Evolutionary conservation across 768 basidiomycete genomes (phyloP).

Genomic region (Hypholoma fasciculare): DNA sequence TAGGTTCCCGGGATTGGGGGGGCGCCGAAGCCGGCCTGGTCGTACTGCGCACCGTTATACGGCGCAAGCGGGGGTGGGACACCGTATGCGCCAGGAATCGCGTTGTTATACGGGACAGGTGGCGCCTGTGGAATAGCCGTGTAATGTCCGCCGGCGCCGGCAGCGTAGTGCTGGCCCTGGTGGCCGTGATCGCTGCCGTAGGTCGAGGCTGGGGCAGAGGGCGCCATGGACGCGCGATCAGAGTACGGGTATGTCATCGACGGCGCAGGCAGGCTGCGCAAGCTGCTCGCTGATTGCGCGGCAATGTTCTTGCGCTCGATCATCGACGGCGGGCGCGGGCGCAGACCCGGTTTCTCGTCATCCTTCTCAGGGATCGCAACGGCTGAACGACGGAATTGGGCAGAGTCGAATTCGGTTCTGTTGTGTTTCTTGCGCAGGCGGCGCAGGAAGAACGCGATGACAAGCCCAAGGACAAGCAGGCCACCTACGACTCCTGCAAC

Average conservation of each 20-base stretch:
- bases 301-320: slow-evolving; percentile 26
- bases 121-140: slow-evolving; percentile 12
- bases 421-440: slow-evolving; percentile 32
- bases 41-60: slow-evolving; percentile 17
- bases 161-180: slow-evolving; percentile 6
- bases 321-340: slow-evolving; percentile 32
- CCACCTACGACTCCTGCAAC: slow-evolving; percentile 25
- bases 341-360: slow-evolving; percentile 18
- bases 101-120: slow-evolving; percentile 6
- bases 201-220: slow-evolving; percentile 11
- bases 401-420: slow-evolving; percentile 44
- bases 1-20: slow-evolving; percentile 22
- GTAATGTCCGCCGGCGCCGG: slow-evolving; percentile 9
- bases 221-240: slow-evolving; percentile 13
- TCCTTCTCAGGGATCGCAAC: slow-evolving; percentile 33
- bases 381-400: slow-evolving; percentile 53
- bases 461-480: slow-evolving; percentile 17
- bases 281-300: slow-evolving; percentile 8
- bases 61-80: slow-evolving; percentile 15
- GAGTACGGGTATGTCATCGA: slow-evolving; percentile 23
- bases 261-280: slow-evolving; percentile 6
- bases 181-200: slow-evolving; percentile 12
- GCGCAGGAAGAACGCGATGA: slow-evolving; percentile 31
- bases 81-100: slow-evolving; percentile 12
- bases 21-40: slow-evolving; percentile 21